A percentile compares a stretch with the other conserved stretches of the same genome.
Evolutionary conservation across 2,329 filamentous ascomycete genomes (phyloP).

Genomic region (Botrytis paeoniae): DNA sequence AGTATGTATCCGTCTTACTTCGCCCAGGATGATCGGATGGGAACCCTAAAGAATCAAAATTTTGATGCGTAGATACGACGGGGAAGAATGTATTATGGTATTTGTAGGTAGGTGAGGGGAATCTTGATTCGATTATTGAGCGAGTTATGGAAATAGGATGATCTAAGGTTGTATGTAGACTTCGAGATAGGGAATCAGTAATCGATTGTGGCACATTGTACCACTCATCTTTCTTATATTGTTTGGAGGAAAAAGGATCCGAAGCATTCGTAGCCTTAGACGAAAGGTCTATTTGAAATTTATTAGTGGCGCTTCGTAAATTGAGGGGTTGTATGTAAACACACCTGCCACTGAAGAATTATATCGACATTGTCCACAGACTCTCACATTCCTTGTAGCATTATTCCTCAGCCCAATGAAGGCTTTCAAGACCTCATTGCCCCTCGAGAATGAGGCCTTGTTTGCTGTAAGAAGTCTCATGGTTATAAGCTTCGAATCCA

Average conservation of each 20-base stretch:
- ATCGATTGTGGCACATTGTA: constrained; percentile 81
- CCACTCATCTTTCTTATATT: constrained; percentile 72
- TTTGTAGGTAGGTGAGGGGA: constrained; percentile 68
- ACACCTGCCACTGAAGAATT: constrained; percentile 30
- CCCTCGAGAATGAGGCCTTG: constrained; percentile 24
- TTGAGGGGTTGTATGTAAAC: constrained; percentile 9
- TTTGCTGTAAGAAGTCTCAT: constrained; percentile 32
- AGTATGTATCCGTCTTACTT: constrained; percentile 89
- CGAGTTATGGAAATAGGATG: constrained; percentile 90
- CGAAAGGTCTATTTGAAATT: background rate
- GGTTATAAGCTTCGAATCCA: background rate
- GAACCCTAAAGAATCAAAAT: constrained; percentile 97
- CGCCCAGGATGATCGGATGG: constrained; percentile 83
- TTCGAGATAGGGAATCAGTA: constrained; percentile 67
- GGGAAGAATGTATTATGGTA: constrained; percentile 78
- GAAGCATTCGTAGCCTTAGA: background rate
- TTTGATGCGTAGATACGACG: constrained; percentile 79
- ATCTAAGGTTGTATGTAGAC: constrained; percentile 84
- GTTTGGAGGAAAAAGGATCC: constrained; percentile 44
- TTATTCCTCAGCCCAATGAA: constrained; percentile 32
- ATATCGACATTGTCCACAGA: constrained; percentile 34
- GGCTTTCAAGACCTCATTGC: constrained; percentile 5
- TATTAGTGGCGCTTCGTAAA: background rate
- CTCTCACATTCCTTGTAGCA: constrained; percentile 21
- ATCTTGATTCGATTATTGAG: constrained; percentile 86